A percentile compares a stretch with the other conserved stretches of the same genome.
These are phyloP conservation scores for Silene noctiflora DNA, from an alignment of 179 eudicot species.

Conservation along the genomic window DNA sequence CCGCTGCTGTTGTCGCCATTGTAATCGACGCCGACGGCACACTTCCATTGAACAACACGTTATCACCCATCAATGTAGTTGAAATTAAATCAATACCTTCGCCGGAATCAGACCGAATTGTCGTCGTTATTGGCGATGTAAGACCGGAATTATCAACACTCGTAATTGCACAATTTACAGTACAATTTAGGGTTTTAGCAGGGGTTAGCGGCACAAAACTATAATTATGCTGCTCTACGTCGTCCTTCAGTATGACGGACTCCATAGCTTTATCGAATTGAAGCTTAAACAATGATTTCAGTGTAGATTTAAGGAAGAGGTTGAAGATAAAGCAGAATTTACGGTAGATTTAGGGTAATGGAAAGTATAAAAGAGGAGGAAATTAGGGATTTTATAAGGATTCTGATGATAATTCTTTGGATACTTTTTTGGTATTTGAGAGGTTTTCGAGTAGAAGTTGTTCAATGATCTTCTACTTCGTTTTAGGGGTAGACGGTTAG, in stretches of 20 bases:
- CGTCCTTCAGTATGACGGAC: neutral
- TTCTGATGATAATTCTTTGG: neutral
- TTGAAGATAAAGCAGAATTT: neutral
- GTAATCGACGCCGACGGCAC: neutral
- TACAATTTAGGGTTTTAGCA: neutral
- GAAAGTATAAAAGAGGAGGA: neutral
- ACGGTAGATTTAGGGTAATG: neutral
- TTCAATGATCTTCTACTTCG: neutral
- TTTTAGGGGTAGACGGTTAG: neutral
- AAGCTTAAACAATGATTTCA: no score
- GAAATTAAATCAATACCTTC: neutral
- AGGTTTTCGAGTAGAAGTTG: neutral
- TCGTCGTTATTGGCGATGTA: neutral
- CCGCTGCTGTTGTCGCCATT: no score
- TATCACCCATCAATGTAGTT: neutral
- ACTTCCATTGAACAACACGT: neutral
- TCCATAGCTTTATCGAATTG: neutral
- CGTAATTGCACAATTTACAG: neutral
- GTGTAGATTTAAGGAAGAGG: neutral
- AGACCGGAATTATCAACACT: neutral
- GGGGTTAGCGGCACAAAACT: neutral
- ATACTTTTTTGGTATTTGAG: neutral
- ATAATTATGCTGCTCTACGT: no score
- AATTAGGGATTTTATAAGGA: neutral
- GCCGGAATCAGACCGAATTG: neutral